phyloP scores from a whole-genome alignment of 805 yeast genomes.

The Yarrowia alimentaria region DNA sequence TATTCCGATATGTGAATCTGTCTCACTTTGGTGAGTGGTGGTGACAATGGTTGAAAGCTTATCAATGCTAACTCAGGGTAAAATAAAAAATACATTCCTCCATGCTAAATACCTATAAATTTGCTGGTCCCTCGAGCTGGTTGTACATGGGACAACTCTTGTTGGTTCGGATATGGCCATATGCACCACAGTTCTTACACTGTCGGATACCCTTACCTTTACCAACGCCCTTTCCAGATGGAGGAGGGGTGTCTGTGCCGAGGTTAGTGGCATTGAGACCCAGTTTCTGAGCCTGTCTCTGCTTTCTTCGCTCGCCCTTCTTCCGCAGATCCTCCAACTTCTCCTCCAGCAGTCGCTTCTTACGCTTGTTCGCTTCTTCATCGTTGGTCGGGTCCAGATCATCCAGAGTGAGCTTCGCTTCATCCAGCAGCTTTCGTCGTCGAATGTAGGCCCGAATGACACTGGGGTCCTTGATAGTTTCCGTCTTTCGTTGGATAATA shows the following conservation, averaged over 20 bases:
- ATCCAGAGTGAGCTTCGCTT: slow-evolving; percentile 49
- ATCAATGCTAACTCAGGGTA: too few relatives aligned
- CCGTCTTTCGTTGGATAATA: slow-evolving; percentile 74
- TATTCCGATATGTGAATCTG: too few relatives aligned
- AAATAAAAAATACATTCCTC: too few relatives aligned
- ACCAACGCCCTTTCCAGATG: slow-evolving; percentile 62
- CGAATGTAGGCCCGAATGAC: slow-evolving; percentile 81
- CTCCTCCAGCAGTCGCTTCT: slow-evolving; percentile 70
- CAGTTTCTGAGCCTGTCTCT: slow-evolving; percentile 53
- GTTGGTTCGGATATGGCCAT: slow-evolving; percentile 92
- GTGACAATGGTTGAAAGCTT: too few relatives aligned
- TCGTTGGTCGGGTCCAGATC: slow-evolving; percentile 77
- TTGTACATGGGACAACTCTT: slow-evolving; percentile 87
- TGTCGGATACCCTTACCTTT: slow-evolving; percentile 73
- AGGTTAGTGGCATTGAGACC: slow-evolving; percentile 28
- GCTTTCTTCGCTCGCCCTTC: slow-evolving; percentile 63
- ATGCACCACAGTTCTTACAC: slow-evolving; percentile 93
- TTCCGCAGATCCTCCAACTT: slow-evolving; percentile 80
- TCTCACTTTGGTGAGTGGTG: too few relatives aligned
- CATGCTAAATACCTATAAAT: slow-evolving; percentile 5
- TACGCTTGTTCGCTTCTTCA: slow-evolving; percentile 74
- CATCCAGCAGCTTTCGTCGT: slow-evolving; percentile 65
- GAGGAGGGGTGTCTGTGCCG: slow-evolving; percentile 21
- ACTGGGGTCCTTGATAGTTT: slow-evolving; percentile 77
- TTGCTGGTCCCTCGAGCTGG: slow-evolving; percentile 38